These are phyloP conservation scores for Malus hybrid DNA, from an alignment of 331 rosid species.

Conservation along the genomic window DNA sequence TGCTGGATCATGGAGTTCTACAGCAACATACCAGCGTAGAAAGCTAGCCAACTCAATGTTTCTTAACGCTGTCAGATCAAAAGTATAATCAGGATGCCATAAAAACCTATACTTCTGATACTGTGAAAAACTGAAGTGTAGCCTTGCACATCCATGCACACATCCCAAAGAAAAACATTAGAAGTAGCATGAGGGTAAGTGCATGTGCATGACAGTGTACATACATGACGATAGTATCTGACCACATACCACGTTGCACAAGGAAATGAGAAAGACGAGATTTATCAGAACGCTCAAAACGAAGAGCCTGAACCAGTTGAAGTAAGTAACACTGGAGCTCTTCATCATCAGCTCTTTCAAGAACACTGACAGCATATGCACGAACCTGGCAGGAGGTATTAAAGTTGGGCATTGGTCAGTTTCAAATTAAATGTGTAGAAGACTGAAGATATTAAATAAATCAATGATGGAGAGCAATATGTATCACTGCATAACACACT, in stretches of 20 bases:
- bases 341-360: constrained; percentile 96
- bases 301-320: constrained; percentile 97
- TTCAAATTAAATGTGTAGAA: neutral
- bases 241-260: constrained; percentile 75
- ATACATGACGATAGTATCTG: neutral
- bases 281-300: constrained; percentile 94
- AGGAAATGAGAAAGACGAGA: constrained; percentile 89
- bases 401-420: constrained; percentile 8
- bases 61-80: constrained; percentile 58
- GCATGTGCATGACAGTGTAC: too few relatives aligned
- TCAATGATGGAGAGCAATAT: neutral
- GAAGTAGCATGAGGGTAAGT: neutral
- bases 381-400: constrained; percentile 60
- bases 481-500: neutral
- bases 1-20: constrained; percentile 90
- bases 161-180: neutral
- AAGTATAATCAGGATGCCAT: constrained; percentile 25
- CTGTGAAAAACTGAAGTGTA: constrained; percentile 11
- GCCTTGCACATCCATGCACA: constrained; percentile 16
- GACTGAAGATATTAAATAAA: neutral
- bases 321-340: constrained; percentile 96
- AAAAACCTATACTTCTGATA: constrained; percentile 14
- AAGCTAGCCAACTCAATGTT: constrained; percentile 97
- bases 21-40: constrained; percentile 99
- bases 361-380: constrained; percentile 98